A percentile compares a stretch with the other conserved stretches of the same genome.
Evolutionary conservation across 169 alveolate species (phyloP).

Genomic region (Plasmodium falciparum): DNA sequence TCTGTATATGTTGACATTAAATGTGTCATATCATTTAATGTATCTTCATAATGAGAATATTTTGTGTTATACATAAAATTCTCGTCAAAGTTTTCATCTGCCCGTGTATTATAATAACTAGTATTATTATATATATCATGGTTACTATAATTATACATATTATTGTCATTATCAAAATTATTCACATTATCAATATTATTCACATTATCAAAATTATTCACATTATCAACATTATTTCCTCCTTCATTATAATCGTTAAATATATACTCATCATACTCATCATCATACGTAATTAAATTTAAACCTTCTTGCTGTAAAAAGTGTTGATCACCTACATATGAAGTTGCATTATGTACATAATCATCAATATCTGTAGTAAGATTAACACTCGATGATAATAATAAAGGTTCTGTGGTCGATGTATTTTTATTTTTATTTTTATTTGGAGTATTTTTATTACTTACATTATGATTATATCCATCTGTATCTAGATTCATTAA

Average conservation of each 20-base stretch:
- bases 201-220: background rate
- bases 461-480: background rate
- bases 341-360: too few relatives aligned
- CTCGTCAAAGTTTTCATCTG: too few relatives aligned
- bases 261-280: constrained; percentile 4
- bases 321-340: too few relatives aligned
- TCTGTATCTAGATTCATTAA: constrained; percentile 9
- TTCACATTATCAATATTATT: background rate
- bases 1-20: background rate
- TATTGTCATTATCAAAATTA: too few relatives aligned
- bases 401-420: background rate
- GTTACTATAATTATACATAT: too few relatives aligned
- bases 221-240: background rate
- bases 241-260: background rate
- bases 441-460: background rate
- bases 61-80: too few relatives aligned
- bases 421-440: too few relatives aligned
- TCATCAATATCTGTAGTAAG: too few relatives aligned
- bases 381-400: too few relatives aligned
- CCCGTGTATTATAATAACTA: too few relatives aligned
- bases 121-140: too few relatives aligned
- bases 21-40: background rate
- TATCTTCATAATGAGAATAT: too few relatives aligned
- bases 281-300: constrained; percentile 12
- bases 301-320: background rate